These are phyloP conservation scores for Apiotrichum porosum DNA, from an alignment of 1,284 basidiomycete genomes.

Conservation along the genomic window DNA sequence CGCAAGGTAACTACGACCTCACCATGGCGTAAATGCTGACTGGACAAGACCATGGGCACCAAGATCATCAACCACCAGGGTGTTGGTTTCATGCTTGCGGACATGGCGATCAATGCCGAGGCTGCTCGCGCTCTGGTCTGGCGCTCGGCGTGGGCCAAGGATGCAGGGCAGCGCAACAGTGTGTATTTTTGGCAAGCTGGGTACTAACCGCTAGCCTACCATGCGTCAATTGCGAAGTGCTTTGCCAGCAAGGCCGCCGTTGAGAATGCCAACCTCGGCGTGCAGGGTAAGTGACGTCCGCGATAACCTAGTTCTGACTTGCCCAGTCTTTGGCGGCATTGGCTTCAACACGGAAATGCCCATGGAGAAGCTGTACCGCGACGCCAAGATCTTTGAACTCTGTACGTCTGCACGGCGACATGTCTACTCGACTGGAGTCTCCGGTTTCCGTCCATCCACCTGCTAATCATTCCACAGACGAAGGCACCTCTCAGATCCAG, in stretches of 20 bases:
- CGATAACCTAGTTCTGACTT: slow-evolving; percentile 1
- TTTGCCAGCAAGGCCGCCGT: slow-evolving; percentile 51
- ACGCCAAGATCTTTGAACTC: slow-evolving; percentile 52
- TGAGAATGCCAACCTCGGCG: slow-evolving; percentile 52
- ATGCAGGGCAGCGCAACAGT: slow-evolving; percentile 53
- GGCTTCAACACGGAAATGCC: slow-evolving; percentile 56
- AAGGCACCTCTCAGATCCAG: slow-evolving; percentile 50
- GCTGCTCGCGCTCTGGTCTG: slow-evolving; percentile 52
- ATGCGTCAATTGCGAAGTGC: slow-evolving; percentile 55
- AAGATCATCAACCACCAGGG: slow-evolving; percentile 57
- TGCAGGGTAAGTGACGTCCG: slow-evolving; percentile 39
- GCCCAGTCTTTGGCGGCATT: slow-evolving; percentile 48
- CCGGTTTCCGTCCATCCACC: not conserved
- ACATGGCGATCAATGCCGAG: slow-evolving; percentile 56
- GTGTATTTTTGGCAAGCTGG: not conserved
- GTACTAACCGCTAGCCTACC: slow-evolving; percentile 46
- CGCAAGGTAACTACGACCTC: slow-evolving; percentile 41
- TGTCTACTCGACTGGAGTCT: no score
- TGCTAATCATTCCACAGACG: slow-evolving; percentile 22
- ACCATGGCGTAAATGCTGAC: not conserved
- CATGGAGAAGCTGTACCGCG: slow-evolving; percentile 55
- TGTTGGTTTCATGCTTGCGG: slow-evolving; percentile 55
- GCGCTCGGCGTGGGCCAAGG: slow-evolving; percentile 53
- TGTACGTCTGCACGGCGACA: slow-evolving; percentile 27
- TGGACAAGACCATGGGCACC: slow-evolving; percentile 53